phyloP scores from a whole-genome alignment of 441 rosid species.

The Populus hybrid region DNA sequence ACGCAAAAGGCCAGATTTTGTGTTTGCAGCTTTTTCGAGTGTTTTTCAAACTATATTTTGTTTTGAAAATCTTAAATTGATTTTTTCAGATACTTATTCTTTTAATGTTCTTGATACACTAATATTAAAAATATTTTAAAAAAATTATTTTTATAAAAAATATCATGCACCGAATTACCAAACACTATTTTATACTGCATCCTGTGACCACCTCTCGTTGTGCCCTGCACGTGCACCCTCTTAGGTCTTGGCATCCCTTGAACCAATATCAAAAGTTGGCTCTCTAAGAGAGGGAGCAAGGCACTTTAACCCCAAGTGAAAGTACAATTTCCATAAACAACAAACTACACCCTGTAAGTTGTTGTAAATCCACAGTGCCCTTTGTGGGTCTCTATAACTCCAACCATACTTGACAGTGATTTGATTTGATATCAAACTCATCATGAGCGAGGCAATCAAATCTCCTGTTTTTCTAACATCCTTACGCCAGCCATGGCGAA shows the following conservation, averaged over 20 bases:
- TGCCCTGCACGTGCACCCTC: constrained; percentile 28
- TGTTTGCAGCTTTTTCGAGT: no score
- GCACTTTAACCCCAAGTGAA: constrained; percentile 25
- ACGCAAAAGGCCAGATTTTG: neutral
- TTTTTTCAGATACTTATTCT: no score
- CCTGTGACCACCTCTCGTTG: constrained; percentile 16
- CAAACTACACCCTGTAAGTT: neutral
- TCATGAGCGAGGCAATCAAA: constrained; percentile 16
- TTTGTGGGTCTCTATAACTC: neutral
- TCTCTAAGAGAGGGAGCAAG: constrained; percentile 5
- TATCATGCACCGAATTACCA: no score
- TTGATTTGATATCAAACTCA: constrained; percentile 22
- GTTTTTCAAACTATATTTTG: no score
- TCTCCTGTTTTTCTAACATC: constrained; percentile 18
- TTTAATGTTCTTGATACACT: neutral
- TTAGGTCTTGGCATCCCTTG: neutral
- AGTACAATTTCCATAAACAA: neutral
- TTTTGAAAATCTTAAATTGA: no score
- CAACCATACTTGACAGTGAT: neutral
- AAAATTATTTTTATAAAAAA: no score
- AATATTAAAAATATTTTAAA: neutral
- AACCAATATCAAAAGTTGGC: constrained; percentile 10
- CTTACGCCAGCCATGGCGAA: constrained; percentile 5
- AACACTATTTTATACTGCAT: constrained; percentile 2
- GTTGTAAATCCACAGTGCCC: neutral